Conservation (phyloP, 164 flowering plant species). For the Hamamelis virginiana region DNA sequence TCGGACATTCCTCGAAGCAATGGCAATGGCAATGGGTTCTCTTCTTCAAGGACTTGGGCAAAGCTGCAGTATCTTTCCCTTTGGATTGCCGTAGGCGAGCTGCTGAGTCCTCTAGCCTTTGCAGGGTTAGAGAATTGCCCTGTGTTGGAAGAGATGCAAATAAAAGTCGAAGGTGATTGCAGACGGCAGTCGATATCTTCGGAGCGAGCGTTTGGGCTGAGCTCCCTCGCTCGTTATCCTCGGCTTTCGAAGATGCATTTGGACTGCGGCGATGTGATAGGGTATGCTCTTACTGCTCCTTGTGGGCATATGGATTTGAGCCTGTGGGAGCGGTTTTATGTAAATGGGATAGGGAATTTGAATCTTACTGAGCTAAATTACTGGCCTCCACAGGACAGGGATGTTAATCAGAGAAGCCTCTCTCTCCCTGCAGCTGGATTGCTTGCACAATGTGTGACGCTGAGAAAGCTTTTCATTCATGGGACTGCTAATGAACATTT, state of each 20-base stretch:
- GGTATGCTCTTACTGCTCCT: constrained; percentile 85
- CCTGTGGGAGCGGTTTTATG: constrained; percentile 86
- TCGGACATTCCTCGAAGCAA: constrained; percentile 5
- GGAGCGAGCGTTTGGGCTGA: constrained; percentile 55
- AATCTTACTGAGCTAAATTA: constrained; percentile 75
- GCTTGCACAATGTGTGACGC: constrained; percentile 51
- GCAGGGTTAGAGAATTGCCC: constrained; percentile 81
- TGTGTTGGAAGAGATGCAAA: constrained; percentile 59
- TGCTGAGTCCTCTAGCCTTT: constrained; percentile 49
- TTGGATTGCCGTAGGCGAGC: constrained; percentile 83
- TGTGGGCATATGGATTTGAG: constrained; percentile 90
- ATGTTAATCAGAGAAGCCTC: constrained; percentile 82
- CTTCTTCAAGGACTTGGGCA: constrained; percentile 47
- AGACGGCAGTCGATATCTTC: constrained; percentile 49
- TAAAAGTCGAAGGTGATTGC: constrained; percentile 89
- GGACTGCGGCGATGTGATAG: constrained; percentile 83
- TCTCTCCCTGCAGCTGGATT: constrained; percentile 81
- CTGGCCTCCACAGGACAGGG: constrained; percentile 97
- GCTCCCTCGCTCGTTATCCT: constrained; percentile 48
- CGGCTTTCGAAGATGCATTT: constrained; percentile 65
- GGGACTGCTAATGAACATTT: constrained; percentile 94
- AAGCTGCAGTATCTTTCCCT: constrained; percentile 57
- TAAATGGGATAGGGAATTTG: constrained; percentile 61
- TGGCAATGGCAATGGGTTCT: constrained; percentile 33
- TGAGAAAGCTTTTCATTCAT: constrained; percentile 90